A percentile compares a stretch with the other conserved stretches of the same genome.
phyloP scores from a whole-genome alignment of 1,284 basidiomycete species.

The Papiliotrema flavescens region DNA sequence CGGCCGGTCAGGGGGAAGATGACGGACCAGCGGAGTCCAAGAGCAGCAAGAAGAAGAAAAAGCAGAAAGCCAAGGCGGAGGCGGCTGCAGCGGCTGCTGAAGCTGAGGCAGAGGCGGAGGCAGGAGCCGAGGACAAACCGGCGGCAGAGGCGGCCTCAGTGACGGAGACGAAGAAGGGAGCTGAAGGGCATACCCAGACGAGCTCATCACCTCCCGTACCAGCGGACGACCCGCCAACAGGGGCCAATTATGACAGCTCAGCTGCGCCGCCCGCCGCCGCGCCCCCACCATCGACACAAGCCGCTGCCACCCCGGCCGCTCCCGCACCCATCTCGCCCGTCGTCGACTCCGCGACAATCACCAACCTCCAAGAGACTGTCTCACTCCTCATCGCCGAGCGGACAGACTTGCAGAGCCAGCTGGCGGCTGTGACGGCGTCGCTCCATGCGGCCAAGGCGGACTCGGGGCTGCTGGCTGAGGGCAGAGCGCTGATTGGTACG shows the following conservation, averaged over 20 bases:
- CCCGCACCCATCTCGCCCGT: background rate
- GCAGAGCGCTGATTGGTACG: constrained; percentile 22
- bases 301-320: background rate
- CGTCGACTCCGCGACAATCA: background rate
- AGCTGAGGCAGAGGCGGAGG: background rate
- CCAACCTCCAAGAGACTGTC: constrained; percentile 37
- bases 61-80: background rate
- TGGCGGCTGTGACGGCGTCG: constrained; percentile 22
- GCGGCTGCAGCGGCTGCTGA: background rate
- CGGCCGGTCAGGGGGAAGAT: background rate
- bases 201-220: background rate
- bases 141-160: constrained; percentile 1
- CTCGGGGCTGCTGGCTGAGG: constrained; percentile 34
- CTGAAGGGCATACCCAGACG: background rate
- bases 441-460: constrained; percentile 27
- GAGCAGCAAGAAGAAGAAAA: background rate
- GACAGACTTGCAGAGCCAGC: constrained; percentile 31
- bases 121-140: background rate
- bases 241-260: constrained; percentile 1
- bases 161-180: constrained; percentile 33
- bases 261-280: background rate
- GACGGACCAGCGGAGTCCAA: background rate
- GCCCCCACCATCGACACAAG: too few relatives aligned
- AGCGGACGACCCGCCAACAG: background rate
- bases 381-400: constrained; percentile 41